phyloP scores from a whole-genome alignment of 139 green algal species.

The Haematococcus lacustris region DNA sequence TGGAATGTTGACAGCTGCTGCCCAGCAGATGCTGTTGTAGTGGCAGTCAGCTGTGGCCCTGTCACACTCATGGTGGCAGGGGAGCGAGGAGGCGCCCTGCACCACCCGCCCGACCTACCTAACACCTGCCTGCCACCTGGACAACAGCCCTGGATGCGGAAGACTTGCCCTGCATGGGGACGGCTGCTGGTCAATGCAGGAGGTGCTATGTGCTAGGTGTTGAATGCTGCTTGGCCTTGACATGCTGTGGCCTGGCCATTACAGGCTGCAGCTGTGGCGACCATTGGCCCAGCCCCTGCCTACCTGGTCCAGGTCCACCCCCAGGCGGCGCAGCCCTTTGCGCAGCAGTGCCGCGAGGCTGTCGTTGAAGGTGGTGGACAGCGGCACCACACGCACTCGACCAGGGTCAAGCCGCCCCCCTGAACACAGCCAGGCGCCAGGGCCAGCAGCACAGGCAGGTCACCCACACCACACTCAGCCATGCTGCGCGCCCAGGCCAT shows the following conservation, averaged over 20 bases:
- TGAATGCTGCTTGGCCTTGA: too few species aligned
- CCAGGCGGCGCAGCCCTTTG: constrained; percentile 5
- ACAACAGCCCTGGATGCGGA: neutral
- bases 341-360: constrained; percentile 32
- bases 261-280: too few species aligned
- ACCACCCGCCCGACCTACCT: neutral
- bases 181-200: too few species aligned
- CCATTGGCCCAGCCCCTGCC: too few species aligned
- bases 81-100: neutral
- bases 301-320: constrained; percentile 4
- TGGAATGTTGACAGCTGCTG: neutral
- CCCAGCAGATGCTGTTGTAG: neutral
- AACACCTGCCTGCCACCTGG: neutral
- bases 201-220: too few species aligned
- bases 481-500: too few species aligned
- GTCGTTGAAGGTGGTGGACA: constrained; percentile 36
- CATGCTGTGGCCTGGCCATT: too few species aligned
- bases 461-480: too few species aligned
- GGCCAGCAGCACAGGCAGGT: too few species aligned
- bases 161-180: neutral
- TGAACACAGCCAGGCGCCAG: too few species aligned
- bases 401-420: constrained; percentile 28
- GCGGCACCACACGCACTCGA: constrained; percentile 25
- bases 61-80: neutral
- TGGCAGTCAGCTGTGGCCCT: neutral